Base-by-base conservation (phyloP, 2,329 filamentous ascomycete genomes). In the Pleoardoris graminearum region DNA sequence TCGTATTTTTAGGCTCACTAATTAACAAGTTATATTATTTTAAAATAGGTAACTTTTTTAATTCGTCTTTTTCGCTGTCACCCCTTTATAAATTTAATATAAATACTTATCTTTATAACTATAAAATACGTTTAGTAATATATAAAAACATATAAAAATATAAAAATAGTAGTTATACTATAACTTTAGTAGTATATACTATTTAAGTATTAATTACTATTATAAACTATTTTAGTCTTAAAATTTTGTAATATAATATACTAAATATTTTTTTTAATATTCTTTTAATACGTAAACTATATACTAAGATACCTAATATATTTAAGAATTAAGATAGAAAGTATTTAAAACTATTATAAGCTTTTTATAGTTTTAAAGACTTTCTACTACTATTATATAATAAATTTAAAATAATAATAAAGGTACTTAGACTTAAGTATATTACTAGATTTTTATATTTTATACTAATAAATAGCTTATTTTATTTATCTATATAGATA, bases 181-280 rank as follows among this genome's bases (percentile, higher is more conserved):
- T 59, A n/a, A 60, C 58, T 3, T 41, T 72, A 41, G 56, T 61
- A 7, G 37, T 35, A 6, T 25, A 49, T 10, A 57, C 50, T 11
- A 66, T 69, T 27, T 16, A 56, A 37, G 48, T 41, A 14, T 23
- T 66, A 11, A 59, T 63, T 10, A 62, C 60, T 16, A 55, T 69
- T n/a, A 39, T 53, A 11, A 55, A 61, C 3, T 48, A 49, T 14
- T 66, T 63, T 43, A 43, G 57, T 21, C 38, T 68, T 4, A 41
- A 54, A 17, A 42, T 59, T 10, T 35, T 23, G 7, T 55, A 69
- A 48, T 61, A 55, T 48, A 53, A 69, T 48, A 57, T 49, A 2
- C 36, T 55, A 2, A 66, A 61, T 27, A 61, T 63, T 8, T 69
- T 68, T 43, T 25, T 61, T 6, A 67, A 67, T 41, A 57, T 49